Evolutionary conservation across 768 basidiomycete species (phyloP), one percentile per base, ranked within the genome.

Genomic region (Lyophyllum atratum): DNA sequence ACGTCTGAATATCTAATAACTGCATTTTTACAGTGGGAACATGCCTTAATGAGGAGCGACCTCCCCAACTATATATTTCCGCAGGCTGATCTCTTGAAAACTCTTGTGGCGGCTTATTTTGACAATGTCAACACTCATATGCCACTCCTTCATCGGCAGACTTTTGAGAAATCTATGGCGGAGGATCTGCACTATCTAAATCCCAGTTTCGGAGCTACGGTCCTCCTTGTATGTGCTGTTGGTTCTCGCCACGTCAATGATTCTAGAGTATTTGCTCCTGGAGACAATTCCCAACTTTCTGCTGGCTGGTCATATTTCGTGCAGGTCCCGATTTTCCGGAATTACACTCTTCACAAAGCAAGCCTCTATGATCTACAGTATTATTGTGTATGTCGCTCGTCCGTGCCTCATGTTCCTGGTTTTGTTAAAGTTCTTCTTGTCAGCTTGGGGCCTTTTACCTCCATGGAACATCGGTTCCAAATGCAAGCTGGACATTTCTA

Each of bases 281-380:
- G 72, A 17, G 65, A 63, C 29, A 69, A 69, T 8, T 68, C 66
- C 52, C 60, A 66, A 48, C 81, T 81, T 56, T 83, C 81, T 1
- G 73, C 78, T 5, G 86, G 85, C 0, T 87, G 84, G 84, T 80
- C 78, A 61, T 89, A 80, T 74, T 85, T 85, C 60, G 74, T 81
- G n/a, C 85, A 88, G 62, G 83, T 87, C 5, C 82, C 89, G 55
- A 78, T 83, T 65, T 79, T 86, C 34, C 81, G 84, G 51, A 82
- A 81, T 64, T 81, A 80, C 0, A 70, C 90, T 17, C 72, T 92
- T 17, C 71, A 76, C 0, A 82, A 86, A 9, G 87, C 90, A 1
- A 72, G 78, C 7, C 66, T 94, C 56, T 86, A 84, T 67, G 92
- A 93, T 59, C 69, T 95, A 44, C 93, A 94, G 66, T 76, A 79